Percentiles rank a stretch among this genome's conserved stretches.
Evolutionary conservation across 331 rosid genomes (phyloP).

Genomic region (Malus hybrid): DNA sequence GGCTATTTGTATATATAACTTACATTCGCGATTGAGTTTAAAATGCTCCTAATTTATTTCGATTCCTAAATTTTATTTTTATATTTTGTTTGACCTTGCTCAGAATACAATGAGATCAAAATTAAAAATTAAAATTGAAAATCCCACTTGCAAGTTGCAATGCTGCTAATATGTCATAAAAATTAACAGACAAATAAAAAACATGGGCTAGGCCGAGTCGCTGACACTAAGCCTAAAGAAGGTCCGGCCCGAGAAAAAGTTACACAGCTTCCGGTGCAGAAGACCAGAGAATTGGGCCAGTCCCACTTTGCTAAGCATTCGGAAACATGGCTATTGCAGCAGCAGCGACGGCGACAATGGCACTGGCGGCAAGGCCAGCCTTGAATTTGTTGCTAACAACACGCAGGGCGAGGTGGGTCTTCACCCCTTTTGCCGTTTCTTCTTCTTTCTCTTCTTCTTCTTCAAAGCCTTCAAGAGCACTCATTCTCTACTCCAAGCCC

Average conservation of each 20-base stretch:
- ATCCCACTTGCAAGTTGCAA: no score
- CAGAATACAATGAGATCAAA: no score
- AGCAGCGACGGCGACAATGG: background rate
- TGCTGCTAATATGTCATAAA: no score
- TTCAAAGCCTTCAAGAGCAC: slow-evolving; percentile 38
- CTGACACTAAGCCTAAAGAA: background rate
- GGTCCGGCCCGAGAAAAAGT: background rate
- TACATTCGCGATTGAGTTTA: no score
- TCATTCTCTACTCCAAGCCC: slow-evolving; percentile 84
- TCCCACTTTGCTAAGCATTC: background rate
- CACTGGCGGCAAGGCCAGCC: slow-evolving; percentile 43
- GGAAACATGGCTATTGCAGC: slow-evolving; percentile 22
- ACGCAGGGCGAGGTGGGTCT: slow-evolving; percentile 23
- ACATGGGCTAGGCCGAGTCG: background rate
- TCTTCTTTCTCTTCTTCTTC: slow-evolving; percentile 38
- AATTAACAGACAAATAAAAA: no score
- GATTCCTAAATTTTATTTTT: no score
- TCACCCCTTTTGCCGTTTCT: slow-evolving; percentile 26
- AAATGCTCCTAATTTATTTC: no score
- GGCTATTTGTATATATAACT: no score
- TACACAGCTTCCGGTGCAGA: background rate
- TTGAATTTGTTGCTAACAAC: slow-evolving; percentile 15
- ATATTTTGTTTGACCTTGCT: no score
- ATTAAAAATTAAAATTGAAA: no score
- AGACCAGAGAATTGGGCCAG: slow-evolving; percentile 1